Base-by-base conservation (phyloP, 2,329 filamentous ascomycete species). In the Alternaria brassicicola region DNA sequence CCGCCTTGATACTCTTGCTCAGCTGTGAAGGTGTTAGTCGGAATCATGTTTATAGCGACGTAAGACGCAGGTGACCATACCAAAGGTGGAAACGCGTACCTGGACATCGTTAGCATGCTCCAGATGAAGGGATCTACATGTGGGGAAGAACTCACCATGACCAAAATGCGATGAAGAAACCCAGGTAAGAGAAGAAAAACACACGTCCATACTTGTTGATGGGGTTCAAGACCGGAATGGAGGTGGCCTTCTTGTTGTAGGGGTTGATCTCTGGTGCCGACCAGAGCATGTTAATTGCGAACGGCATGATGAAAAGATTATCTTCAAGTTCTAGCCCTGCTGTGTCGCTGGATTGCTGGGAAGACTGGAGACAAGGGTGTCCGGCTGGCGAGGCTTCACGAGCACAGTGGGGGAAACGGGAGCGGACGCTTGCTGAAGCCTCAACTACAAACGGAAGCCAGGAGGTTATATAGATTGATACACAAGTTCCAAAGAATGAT, bases 51-150 rank as follows among this genome's bases (percentile, higher is more conserved):
- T 23, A 47, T 23, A 35, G 52, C 53, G 51, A 53, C 31, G 31
- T 57, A 46, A 52, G 48, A 8, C 55, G 46, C 49, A 54, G 48
- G 52, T 41, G 47, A 59, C 56, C 70, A 68, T 83, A 92, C 88
- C 74, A 95, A 81, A 66, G 93, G 93, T 64, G 93, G 91, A 78
- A 96, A 97, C 2, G 93, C 90, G 81, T 96, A 96, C 90, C 90
- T 83, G 57, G 8, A 28, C 8, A 56, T 19, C 33, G 68, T 76
- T 49, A 76, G 68, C 46, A 55, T 38, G 61, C 50, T 63, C 48
- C 39, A 33, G 33, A 31, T 41, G 10, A 35, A 47, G 39, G 21
- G 21, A 48, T 19, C 55, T 45, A 21, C 19, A 9, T 57, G 45
- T 53, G 51, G 53, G 47, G 57, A 55, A 13, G 28, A 1, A 71